Base-by-base conservation (phyloP, 2,329 filamentous ascomycete genomes). In the Pseudogymnoascus sp. region DNA sequence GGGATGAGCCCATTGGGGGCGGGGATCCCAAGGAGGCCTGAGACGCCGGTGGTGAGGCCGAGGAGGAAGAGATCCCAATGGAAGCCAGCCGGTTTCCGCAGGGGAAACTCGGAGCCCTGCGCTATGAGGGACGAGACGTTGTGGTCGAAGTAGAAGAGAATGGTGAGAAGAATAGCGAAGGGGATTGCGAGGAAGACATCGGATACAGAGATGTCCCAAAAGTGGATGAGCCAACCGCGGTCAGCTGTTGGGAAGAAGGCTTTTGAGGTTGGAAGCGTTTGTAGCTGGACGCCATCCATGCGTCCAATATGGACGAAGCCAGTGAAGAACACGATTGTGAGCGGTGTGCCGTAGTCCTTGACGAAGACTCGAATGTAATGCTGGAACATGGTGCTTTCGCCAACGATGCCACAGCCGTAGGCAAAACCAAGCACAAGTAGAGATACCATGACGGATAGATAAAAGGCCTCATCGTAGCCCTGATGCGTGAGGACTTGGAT, bases 91-190 rank as follows among this genome's bases (percentile, higher is more conserved):
- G 90, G 90, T 71, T 93, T 93, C 21, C 84, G 82, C 10, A 93
- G 83, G 1, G 90, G 90, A 66, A 91, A 93, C 71, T 93, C 89
- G 66, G 88, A 92, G 60, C 89, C 90, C 72, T 93, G 90, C 10
- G 89, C 88, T 62, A 93, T 93, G 31, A 93, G 82, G 5, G 89
- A 91, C 0, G 89, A 93, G 1, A 93, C 89, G 69, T 95, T 96
- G 71, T 96, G 91, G 71, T 96, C 91, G 73, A 95, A 96, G 78
- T 89, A 96, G 73, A 96, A 96, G 4, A 96, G 77, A 21, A 96
- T 86, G 0, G 91, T 96, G 14, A 96, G 79, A 1, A 96, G 78
- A 35, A 96, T 71, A 0, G 90, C 91, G 76, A 96, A 96, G 0
- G 92, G 92, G n/a, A 96, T 82, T 1, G 92, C 91, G 47, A 92